Evolutionary conservation across 768 basidiomycete genomes (phyloP).

Genomic region (Suillus clintonianus): DNA sequence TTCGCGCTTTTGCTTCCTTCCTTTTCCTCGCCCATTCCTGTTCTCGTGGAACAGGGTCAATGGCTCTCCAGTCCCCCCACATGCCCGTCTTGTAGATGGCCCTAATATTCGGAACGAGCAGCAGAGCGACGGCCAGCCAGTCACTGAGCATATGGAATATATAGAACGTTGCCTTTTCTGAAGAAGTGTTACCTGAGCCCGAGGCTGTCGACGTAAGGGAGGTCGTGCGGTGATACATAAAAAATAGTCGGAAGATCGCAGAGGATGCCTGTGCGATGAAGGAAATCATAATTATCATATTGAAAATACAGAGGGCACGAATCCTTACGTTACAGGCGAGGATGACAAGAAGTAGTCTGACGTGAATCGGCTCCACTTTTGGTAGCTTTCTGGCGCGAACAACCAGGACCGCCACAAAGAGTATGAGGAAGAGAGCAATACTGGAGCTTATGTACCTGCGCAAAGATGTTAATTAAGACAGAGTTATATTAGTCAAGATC

Average conservation of each 20-base stretch:
- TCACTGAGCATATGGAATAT: conserved; percentile 48
- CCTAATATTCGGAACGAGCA: conserved; percentile 34
- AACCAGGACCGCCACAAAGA: conserved; percentile 16
- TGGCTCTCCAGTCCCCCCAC: conserved; percentile 21
- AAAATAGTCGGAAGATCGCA: conserved; percentile 40
- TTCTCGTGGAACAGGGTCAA: conserved; percentile 4
- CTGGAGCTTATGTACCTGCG: conserved; percentile 31
- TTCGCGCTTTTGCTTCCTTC: conserved; percentile 2
- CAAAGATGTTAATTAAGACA: neutral
- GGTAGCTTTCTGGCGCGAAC: conserved; percentile 29
- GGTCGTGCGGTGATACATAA: conserved; percentile 38
- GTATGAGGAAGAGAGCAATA: conserved; percentile 24
- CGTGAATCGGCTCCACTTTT: conserved; percentile 24
- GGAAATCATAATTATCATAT: neutral
- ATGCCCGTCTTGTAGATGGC: conserved; percentile 29
- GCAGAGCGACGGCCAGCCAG: conserved; percentile 34
- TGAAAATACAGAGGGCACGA: neutral
- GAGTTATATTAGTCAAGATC: conserved; percentile 5
- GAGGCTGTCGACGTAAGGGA: conserved; percentile 34
- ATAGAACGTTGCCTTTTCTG: conserved; percentile 44
- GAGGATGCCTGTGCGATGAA: conserved; percentile 19
- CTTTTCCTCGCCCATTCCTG: neutral
- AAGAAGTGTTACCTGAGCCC: conserved; percentile 33
- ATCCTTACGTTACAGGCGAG: conserved; percentile 35
- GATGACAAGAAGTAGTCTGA: conserved; percentile 21